Percentiles rank a stretch among this genome's conserved stretches.
Evolutionary conservation across 805 yeast genomes (phyloP).

Genomic region (Kockiozyma suomiensis): DNA sequence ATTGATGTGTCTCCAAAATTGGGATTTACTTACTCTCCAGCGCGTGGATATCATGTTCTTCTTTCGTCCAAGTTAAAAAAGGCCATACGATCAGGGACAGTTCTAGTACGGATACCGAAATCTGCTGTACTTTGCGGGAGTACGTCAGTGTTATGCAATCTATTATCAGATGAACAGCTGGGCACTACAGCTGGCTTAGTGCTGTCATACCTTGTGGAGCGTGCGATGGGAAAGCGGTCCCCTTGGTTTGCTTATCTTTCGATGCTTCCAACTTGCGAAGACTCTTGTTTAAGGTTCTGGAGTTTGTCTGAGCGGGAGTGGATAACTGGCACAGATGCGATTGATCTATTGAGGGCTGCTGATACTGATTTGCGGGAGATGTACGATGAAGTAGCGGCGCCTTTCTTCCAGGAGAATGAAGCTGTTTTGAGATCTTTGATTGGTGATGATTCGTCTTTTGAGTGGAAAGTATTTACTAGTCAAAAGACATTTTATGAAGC

Average conservation of each 20-base stretch:
- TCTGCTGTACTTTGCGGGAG: slow-evolving; percentile 40
- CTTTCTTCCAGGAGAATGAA: slow-evolving; percentile 34
- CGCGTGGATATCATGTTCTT: slow-evolving; percentile 23
- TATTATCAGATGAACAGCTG: slow-evolving; percentile 54
- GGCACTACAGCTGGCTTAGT: slow-evolving; percentile 67
- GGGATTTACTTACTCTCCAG: slow-evolving; percentile 10
- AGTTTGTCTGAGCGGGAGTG: slow-evolving; percentile 46
- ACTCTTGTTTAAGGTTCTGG: slow-evolving; percentile 60
- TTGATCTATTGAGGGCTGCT: slow-evolving; percentile 61
- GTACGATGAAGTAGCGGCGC: slow-evolving; percentile 45
- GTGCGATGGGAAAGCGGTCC: slow-evolving; percentile 57
- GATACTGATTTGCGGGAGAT: slow-evolving; percentile 48
- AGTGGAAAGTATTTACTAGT: slow-evolving; percentile 3
- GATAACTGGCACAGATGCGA: slow-evolving; percentile 64
- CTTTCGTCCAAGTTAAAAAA: slow-evolving; percentile 33
- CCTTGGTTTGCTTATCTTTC: slow-evolving; percentile 77
- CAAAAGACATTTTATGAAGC: slow-evolving; percentile 49
- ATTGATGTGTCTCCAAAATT: slow-evolving; percentile 17
- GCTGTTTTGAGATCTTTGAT: slow-evolving; percentile 3
- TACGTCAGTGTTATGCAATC: slow-evolving; percentile 60
- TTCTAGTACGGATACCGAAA: slow-evolving; percentile 43
- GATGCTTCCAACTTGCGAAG: slow-evolving; percentile 48
- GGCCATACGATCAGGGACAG: slow-evolving; percentile 10
- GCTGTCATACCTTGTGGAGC: slow-evolving; percentile 72
- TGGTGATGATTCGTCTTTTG: neutral